Conservation (phyloP, 164 flowering plant species). For the Chimonanthus salicifolius region DNA sequence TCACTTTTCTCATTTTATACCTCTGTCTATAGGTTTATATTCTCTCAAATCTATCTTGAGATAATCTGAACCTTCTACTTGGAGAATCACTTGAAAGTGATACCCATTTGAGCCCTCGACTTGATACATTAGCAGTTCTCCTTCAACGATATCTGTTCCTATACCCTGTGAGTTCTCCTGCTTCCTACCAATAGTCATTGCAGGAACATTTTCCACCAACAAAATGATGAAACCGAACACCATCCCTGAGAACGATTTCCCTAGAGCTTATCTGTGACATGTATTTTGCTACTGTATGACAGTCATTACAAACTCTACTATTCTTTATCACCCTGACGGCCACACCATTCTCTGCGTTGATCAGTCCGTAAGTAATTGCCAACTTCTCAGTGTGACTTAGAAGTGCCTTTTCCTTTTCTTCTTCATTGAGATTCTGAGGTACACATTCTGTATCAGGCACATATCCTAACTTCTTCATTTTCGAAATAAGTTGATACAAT, state of each 20-base stretch:
- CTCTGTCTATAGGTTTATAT: not conserved
- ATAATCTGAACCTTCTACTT: not conserved
- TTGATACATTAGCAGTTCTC: not conserved
- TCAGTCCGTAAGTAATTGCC: constrained; percentile 59
- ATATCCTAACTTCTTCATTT: constrained; percentile 52
- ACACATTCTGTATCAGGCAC: constrained; percentile 46
- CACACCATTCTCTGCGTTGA: constrained; percentile 22
- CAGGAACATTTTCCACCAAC: constrained; percentile 58
- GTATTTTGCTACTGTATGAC: constrained; percentile 56
- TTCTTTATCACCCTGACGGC: constrained; percentile 56
- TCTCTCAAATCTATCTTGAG: not conserved
- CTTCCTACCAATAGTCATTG: constrained; percentile 42
- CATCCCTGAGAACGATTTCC: constrained; percentile 50
- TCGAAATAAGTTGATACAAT: constrained; percentile 43
- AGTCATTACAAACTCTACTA: constrained; percentile 52
- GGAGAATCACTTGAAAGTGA: not conserved
- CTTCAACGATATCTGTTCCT: not conserved
- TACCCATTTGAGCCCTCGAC: not conserved
- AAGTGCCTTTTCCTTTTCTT: constrained; percentile 45
- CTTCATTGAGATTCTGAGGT: constrained; percentile 36
- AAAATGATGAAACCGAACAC: constrained; percentile 60
- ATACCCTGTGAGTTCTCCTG: not conserved
- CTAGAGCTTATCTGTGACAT: constrained; percentile 34
- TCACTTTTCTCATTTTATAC: not conserved
- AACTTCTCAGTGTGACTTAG: constrained; percentile 59